phyloP scores from a whole-genome alignment of 2,329 filamentous ascomycete genomes.

The Aspergillus sojae region DNA sequence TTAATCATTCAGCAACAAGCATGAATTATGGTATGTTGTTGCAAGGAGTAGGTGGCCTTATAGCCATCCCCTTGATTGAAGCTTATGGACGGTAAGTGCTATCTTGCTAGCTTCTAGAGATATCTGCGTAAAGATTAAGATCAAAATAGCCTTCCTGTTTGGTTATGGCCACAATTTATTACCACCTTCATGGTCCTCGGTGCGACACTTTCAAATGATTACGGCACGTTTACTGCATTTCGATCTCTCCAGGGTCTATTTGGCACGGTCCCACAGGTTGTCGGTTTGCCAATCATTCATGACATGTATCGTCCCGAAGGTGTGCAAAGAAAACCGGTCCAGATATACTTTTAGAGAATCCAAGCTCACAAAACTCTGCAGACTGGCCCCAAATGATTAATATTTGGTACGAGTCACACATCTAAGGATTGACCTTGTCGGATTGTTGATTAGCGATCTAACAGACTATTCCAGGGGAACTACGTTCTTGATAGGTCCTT shows the following conservation, averaged over 20 bases:
- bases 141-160: constrained; percentile 39
- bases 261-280: constrained; percentile 43
- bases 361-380: background rate
- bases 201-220: constrained; percentile 42
- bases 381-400: background rate
- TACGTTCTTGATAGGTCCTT: constrained; percentile 40
- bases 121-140: background rate
- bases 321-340: constrained; percentile 6
- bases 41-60: constrained; percentile 42
- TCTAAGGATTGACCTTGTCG: background rate
- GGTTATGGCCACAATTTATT: constrained; percentile 46
- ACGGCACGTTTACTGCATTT: constrained; percentile 43
- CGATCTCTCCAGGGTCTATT: constrained; percentile 43
- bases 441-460: background rate
- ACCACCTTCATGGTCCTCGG: constrained; percentile 45
- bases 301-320: constrained; percentile 39
- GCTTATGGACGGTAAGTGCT: constrained; percentile 43
- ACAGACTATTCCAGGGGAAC: background rate
- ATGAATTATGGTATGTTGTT: constrained; percentile 45
- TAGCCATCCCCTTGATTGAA: constrained; percentile 43
- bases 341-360: background rate
- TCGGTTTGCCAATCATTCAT: constrained; percentile 43
- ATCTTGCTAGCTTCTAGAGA: background rate
- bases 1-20: constrained; percentile 39
- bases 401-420: background rate